Evolutionary conservation across 139 green algal species (phyloP).

Genomic region (Raphidocelis subcapitata): DNA sequence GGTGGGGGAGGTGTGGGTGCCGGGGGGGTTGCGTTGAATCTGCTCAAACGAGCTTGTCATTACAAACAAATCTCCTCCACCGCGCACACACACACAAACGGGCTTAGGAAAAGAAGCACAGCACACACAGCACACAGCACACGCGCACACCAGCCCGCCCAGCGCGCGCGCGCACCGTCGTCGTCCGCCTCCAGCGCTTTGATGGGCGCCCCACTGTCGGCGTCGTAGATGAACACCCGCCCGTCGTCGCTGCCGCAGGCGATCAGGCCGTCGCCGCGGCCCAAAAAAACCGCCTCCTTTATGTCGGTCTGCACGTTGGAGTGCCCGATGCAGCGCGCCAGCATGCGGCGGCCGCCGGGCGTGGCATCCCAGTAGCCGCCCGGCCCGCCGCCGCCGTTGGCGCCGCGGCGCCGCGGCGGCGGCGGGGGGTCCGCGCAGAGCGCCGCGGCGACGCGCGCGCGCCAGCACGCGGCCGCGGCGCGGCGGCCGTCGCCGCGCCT

Average conservation of each 20-base stretch:
- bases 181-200: conserved; percentile 69
- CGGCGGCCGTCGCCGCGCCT: neutral
- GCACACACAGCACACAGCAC: too few relatives aligned
- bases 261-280: conserved; percentile 61
- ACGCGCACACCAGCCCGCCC: too few relatives aligned
- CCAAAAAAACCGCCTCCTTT: conserved; percentile 79
- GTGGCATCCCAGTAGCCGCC: conserved; percentile 8
- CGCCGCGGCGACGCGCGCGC: neutral
- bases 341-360: conserved; percentile 36
- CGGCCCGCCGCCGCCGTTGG: neutral
- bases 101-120: too few relatives aligned
- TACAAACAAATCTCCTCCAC: too few relatives aligned
- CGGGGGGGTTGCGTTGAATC: too few relatives aligned
- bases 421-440: neutral
- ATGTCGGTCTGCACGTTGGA: conserved; percentile 89
- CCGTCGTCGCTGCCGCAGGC: conserved; percentile 77
- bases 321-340: conserved; percentile 67
- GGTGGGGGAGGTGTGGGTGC: too few relatives aligned
- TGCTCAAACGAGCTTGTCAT: too few relatives aligned
- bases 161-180: too few relatives aligned
- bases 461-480: neutral
- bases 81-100: too few relatives aligned
- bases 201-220: conserved; percentile 42
- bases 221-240: conserved; percentile 75
- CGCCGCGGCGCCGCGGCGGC: neutral